A percentile compares a stretch with the other conserved stretches of the same genome.
phyloP scores from a whole-genome alignment of 139 green algal species.

The Coccomyxa sp. region DNA sequence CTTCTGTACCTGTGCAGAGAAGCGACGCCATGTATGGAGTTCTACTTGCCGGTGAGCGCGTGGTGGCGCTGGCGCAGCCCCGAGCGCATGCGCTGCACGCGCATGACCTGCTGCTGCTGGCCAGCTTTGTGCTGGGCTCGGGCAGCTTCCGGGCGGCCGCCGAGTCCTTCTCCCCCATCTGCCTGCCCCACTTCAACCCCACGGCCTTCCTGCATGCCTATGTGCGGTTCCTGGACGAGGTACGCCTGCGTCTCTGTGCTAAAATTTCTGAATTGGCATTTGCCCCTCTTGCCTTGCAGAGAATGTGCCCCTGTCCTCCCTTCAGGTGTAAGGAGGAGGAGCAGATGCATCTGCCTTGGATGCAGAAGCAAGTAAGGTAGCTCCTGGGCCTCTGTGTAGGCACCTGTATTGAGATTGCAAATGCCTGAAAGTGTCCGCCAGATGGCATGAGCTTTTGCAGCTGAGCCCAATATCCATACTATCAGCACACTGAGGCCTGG shows the following conservation, averaged over 20 bases:
- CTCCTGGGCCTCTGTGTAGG: not conserved
- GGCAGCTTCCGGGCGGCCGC: slow-evolving; percentile 43
- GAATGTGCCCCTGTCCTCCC: too few species aligned
- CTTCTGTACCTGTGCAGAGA: slow-evolving; percentile 18
- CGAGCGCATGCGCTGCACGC: slow-evolving; percentile 41
- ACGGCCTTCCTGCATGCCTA: slow-evolving; percentile 80
- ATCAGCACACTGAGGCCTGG: not conserved
- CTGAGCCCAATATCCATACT: not conserved
- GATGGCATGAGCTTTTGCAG: not conserved
- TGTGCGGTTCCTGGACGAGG: slow-evolving; percentile 52
- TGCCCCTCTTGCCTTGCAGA: not conserved
- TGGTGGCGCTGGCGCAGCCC: slow-evolving; percentile 32
- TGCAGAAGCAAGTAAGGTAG: not conserved
- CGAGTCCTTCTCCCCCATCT: slow-evolving; percentile 75
- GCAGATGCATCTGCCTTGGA: not conserved
- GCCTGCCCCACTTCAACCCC: slow-evolving; percentile 75
- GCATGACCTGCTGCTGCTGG: slow-evolving; percentile 73
- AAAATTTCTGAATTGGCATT: not conserved
- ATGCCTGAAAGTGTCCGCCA: not conserved
- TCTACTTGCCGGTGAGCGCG: slow-evolving; percentile 33
- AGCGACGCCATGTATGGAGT: slow-evolving; percentile 46
- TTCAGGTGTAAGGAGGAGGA: too few species aligned
- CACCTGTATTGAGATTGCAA: not conserved
- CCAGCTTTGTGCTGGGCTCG: slow-evolving; percentile 70
- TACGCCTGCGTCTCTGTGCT: not conserved